Evolutionary conservation across 306 rosid species (phyloP).

Genomic region (Cucumis melo): DNA sequence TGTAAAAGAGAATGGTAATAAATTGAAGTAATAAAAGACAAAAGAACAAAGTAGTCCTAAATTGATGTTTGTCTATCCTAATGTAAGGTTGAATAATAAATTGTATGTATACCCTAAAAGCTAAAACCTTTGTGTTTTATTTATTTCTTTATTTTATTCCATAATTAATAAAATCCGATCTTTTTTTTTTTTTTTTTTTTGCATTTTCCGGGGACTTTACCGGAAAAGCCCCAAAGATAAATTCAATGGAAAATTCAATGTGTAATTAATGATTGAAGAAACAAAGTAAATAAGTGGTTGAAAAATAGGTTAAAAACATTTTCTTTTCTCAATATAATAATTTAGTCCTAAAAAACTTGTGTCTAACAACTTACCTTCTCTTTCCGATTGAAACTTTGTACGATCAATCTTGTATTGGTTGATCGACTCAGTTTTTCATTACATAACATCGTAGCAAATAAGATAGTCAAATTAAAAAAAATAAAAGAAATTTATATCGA

Average conservation of each 20-base stretch:
- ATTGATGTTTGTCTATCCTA: not conserved
- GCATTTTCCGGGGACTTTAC: not conserved
- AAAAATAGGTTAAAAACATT: slow-evolving; percentile 2
- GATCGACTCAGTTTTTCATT: too few species aligned
- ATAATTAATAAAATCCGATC: not conserved
- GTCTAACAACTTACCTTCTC: too few species aligned
- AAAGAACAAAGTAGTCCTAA: not conserved
- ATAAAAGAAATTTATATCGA: too few species aligned
- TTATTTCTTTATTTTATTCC: not conserved
- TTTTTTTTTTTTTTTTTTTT: not conserved
- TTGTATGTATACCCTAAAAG: not conserved
- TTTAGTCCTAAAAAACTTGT: too few species aligned
- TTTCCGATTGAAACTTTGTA: too few species aligned
- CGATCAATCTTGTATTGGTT: too few species aligned
- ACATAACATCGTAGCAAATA: too few species aligned
- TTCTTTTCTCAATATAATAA: too few species aligned
- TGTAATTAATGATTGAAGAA: not conserved
- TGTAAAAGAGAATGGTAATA: not conserved
- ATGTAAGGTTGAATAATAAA: not conserved
- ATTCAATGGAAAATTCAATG: not conserved
- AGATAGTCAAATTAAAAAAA: too few species aligned
- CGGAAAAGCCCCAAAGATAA: not conserved
- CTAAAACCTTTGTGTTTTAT: not conserved
- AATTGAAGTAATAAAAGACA: not conserved
- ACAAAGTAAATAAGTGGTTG: not conserved